A percentile compares a stretch with the other conserved stretches of the same genome.
Conservation (phyloP, 768 basidiomycete species). For the Boletus tylopilopsis region DNA sequence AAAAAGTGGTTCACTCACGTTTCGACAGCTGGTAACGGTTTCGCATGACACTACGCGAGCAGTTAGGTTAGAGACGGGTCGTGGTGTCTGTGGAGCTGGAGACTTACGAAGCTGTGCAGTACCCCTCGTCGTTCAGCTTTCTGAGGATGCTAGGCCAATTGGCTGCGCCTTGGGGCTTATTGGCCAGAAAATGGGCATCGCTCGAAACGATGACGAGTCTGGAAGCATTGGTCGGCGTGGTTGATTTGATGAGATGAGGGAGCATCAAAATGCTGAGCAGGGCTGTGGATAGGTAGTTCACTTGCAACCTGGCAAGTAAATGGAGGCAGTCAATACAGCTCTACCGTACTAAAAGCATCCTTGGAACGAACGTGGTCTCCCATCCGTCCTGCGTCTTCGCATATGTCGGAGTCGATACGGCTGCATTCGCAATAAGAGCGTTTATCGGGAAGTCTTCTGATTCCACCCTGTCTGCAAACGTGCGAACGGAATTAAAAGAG, state of each 20-base stretch:
- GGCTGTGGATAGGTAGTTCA: constrained; percentile 35
- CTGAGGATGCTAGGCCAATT: constrained; percentile 27
- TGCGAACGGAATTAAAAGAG: constrained; percentile 31
- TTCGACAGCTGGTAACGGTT: constrained; percentile 27
- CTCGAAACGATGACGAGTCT: constrained; percentile 33
- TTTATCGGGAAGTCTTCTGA: constrained; percentile 25
- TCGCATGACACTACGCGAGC: constrained; percentile 18
- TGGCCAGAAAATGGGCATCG: constrained; percentile 20
- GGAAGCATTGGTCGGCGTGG: constrained; percentile 19
- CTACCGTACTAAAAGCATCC: not conserved
- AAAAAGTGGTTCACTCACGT: constrained; percentile 13
- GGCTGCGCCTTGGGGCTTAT: constrained; percentile 4
- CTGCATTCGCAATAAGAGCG: constrained; percentile 33
- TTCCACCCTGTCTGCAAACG: constrained; percentile 29
- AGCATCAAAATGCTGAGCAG: constrained; percentile 35
- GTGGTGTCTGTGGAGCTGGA: not conserved
- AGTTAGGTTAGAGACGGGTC: not conserved
- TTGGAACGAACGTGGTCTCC: constrained; percentile 32
- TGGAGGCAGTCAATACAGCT: not conserved
- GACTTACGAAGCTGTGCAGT: constrained; percentile 27
- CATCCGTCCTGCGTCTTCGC: constrained; percentile 33
- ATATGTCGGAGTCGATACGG: constrained; percentile 14
- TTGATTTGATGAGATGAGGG: constrained; percentile 32
- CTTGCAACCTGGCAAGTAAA: constrained; percentile 27
- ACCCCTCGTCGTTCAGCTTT: constrained; percentile 24